phyloP scores from a whole-genome alignment of 1,284 basidiomycete species.

The Ceratobasidium sp. region DNA sequence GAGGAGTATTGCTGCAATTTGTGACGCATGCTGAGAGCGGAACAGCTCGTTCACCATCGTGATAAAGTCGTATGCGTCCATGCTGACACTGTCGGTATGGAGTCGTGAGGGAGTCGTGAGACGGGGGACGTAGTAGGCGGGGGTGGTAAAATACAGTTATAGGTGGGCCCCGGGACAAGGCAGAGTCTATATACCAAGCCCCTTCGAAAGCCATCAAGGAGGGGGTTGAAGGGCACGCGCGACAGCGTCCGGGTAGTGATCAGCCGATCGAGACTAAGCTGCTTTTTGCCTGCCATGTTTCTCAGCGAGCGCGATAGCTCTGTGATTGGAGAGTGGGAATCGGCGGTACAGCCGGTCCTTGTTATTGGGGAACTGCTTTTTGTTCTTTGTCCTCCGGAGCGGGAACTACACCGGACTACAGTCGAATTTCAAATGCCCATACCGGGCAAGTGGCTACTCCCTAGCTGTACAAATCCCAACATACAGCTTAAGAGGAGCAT shows the following conservation, averaged over 20 bases:
- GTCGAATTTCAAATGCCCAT: conserved; percentile 12
- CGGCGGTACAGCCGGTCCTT: conserved; percentile 23
- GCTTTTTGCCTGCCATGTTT: conserved; percentile 37
- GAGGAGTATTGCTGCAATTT: conserved; percentile 38
- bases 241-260: conserved; percentile 31
- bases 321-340: conserved; percentile 32
- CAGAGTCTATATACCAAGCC: conserved; percentile 36
- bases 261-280: conserved; percentile 35
- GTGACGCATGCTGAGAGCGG: conserved; percentile 41
- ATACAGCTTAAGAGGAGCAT: conserved; percentile 1
- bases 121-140: conserved; percentile 12
- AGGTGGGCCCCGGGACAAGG: background rate
- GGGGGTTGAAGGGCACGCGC: conserved; percentile 9
- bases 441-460: conserved; percentile 6
- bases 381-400: conserved; percentile 43
- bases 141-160: conserved; percentile 39
- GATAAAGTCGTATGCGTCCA: conserved; percentile 43
- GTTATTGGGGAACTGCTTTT: conserved; percentile 40
- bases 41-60: conserved; percentile 43
- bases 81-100: conserved; percentile 20
- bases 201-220: conserved; percentile 41
- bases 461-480: conserved; percentile 23
- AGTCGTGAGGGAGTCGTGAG: conserved; percentile 39
- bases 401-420: conserved; percentile 1
- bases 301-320: conserved; percentile 18